Evolutionary conservation across 2,329 filamentous ascomycete genomes (phyloP), one percentile per base, ranked within the genome.

Genomic region (Trichophaea hybrida): DNA sequence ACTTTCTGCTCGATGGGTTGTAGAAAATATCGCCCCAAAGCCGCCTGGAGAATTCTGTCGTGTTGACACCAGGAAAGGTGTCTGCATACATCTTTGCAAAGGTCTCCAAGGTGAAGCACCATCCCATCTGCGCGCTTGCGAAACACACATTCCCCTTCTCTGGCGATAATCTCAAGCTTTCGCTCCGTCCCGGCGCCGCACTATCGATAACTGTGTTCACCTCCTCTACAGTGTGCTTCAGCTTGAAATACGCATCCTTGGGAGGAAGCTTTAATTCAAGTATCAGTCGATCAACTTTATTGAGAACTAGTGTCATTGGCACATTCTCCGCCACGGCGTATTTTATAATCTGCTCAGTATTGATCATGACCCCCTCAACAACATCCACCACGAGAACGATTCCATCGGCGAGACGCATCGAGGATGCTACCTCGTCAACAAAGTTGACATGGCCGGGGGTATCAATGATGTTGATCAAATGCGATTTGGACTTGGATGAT

Each of bases 111-210:
- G 90, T 97, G 71, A 98, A 96, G 72, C 88, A 94, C 93, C 93
- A 98, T 59, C 87, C 86, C 85, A 97, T 91, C 61, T 83, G 85
- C 54, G 86, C 88, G 72, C 88, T 95, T 0, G 91, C 87, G 70
- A 98, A 98, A 7, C 94, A 83, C n/a, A 98, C 93, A 70, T 98
- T 98, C 63, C 93, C 93, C 74, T 90, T 95, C 71, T 98, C 93
- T 0, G 93, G 93, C 67, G 91, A 97, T 64, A 98, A 74, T 65
- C 93, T 82, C 72, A 81, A 82, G 62, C 80, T 82, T 69, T 88
- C 87, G 33, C 90, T 89, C 67, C 82, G 81, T 1, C 88, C 85
- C 3, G 93, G 91, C 33, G 89, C 77, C 2, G 86, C 85, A 70
- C 86, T 89, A 70, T 94, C 88, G 69, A 98, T 97, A 67, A 93